phyloP scores from a whole-genome alignment of 306 rosid species.

The Vigna nakashimae region DNA sequence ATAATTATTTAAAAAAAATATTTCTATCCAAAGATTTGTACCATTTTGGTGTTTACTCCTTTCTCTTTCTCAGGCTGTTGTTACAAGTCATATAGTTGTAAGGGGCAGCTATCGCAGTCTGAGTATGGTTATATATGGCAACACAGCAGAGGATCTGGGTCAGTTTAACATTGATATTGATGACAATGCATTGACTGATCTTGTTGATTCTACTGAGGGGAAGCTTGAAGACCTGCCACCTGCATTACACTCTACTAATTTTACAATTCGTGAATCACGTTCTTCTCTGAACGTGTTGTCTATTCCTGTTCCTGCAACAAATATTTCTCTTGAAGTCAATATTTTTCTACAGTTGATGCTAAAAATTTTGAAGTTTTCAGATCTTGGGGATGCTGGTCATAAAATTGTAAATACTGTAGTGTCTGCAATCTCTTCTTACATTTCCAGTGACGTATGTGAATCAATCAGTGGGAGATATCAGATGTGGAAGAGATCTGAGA shows the following conservation, averaged over 20 bases:
- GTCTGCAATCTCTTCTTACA: constrained; percentile 75
- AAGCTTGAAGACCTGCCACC: constrained; percentile 92
- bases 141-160: constrained; percentile 97
- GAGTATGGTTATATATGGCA: constrained; percentile 92
- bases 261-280: constrained; percentile 64
- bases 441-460: constrained; percentile 57
- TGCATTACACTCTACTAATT: constrained; percentile 72
- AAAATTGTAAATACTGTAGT: constrained; percentile 71
- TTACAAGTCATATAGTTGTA: constrained; percentile 93
- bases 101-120: constrained; percentile 98
- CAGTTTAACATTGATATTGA: constrained; percentile 92
- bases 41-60: constrained; percentile 22
- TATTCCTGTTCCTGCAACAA: constrained; percentile 67
- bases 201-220: constrained; percentile 83
- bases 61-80: constrained; percentile 78
- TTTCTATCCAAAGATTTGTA: constrained; percentile 16
- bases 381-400: constrained; percentile 65
- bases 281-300: constrained; percentile 69
- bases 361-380: constrained; percentile 71
- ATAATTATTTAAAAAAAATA: not conserved
- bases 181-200: constrained; percentile 88
- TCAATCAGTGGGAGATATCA: constrained; percentile 53
- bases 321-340: constrained; percentile 76
- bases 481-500: constrained; percentile 52
- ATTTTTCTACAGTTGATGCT: constrained; percentile 72